A percentile compares a stretch with the other conserved stretches of the same genome.
Conservation (phyloP, 2,329 filamentous ascomycete species). For the Mycosphaerella sp. region DNA sequence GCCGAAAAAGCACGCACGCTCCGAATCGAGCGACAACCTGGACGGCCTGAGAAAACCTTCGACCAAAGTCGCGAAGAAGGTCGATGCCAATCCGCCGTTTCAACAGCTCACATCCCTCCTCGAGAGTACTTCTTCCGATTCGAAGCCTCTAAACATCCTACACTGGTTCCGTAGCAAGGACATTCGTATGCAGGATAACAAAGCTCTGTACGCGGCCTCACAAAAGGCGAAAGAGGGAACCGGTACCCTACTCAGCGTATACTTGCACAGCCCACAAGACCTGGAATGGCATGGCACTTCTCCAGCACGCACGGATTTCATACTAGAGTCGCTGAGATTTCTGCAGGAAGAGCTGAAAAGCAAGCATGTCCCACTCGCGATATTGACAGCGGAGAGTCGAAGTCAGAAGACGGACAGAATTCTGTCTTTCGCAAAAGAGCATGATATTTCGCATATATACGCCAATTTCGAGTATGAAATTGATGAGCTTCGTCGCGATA, state of each 20-base stretch:
- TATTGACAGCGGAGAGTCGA: slow-evolving; percentile 41
- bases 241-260: slow-evolving; percentile 42
- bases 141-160: slow-evolving; percentile 39
- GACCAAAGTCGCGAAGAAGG: slow-evolving; percentile 46
- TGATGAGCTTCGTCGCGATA: slow-evolving; percentile 65
- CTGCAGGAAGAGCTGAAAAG: slow-evolving; percentile 44
- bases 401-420: slow-evolving; percentile 40
- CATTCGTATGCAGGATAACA: slow-evolving; percentile 47
- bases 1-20: slow-evolving; percentile 22
- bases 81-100: slow-evolving; percentile 43
- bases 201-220: slow-evolving; percentile 43
- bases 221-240: slow-evolving; percentile 40
- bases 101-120: slow-evolving; percentile 38
- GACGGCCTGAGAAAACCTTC: slow-evolving; percentile 39
- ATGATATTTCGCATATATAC: slow-evolving; percentile 44
- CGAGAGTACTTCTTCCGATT: slow-evolving; percentile 36
- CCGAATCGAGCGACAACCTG: slow-evolving; percentile 14
- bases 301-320: slow-evolving; percentile 46
- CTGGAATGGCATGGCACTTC: slow-evolving; percentile 48
- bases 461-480: slow-evolving; percentile 77
- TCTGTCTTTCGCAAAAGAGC: slow-evolving; percentile 40
- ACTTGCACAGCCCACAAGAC: slow-evolving; percentile 44
- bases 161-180: slow-evolving; percentile 51
- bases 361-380: slow-evolving; percentile 46
- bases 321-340: slow-evolving; percentile 40